These are phyloP conservation scores for Saccharomycopsis malanga DNA, from an alignment of 805 yeast genomes.

Conservation along the genomic window DNA sequence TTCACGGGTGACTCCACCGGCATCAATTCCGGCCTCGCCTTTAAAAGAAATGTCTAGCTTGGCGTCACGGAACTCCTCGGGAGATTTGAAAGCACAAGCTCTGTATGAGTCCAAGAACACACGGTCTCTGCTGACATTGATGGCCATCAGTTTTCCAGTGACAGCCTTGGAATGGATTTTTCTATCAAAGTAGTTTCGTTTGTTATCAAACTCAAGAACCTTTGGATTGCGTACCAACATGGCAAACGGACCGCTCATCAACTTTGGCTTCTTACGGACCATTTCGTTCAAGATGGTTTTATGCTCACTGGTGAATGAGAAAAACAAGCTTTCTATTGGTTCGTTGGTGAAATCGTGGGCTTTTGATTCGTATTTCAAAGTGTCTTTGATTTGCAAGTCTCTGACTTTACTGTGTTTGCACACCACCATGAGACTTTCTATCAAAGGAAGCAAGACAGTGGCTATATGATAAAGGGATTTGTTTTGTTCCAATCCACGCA, in stretches of 20 bases:
- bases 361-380: conserved; percentile 52
- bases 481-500: conserved; percentile 54
- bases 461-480: conserved; percentile 57
- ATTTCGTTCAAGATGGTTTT: conserved; percentile 81
- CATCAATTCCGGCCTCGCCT: conserved; percentile 96
- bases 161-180: conserved; percentile 48
- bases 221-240: conserved; percentile 82
- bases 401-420: conserved; percentile 75
- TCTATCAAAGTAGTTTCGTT: conserved; percentile 75
- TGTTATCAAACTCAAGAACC: conserved; percentile 91
- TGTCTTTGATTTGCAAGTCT: conserved; percentile 48
- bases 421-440: conserved; percentile 93
- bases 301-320: conserved; percentile 83
- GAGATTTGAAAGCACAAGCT: conserved; percentile 68
- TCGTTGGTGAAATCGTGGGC: conserved; percentile 63
- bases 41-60: conserved; percentile 76
- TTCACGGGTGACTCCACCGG: conserved; percentile 96
- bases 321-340: conserved; percentile 72
- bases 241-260: conserved; percentile 94
- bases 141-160: conserved; percentile 41
- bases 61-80: conserved; percentile 63
- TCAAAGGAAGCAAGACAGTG: conserved; percentile 73
- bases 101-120: conserved; percentile 89
- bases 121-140: conserved; percentile 77
- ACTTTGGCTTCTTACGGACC: conserved; percentile 84